Conservation (phyloP, 2,329 filamentous ascomycete species). For the Mollisia scopiformis region DNA sequence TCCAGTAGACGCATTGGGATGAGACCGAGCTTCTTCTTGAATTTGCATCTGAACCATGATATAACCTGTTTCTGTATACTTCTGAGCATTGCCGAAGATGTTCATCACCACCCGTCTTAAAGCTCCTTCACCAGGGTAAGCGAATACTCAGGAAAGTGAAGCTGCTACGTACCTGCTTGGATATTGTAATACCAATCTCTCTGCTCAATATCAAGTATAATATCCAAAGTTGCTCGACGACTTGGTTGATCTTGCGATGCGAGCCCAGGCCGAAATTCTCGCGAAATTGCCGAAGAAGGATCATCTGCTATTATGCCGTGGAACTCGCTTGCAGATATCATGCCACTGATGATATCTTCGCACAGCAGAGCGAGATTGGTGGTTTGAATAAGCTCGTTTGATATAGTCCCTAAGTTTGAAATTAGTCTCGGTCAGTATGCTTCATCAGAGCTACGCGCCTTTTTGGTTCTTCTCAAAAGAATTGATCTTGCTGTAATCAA, state of each 20-base stretch:
- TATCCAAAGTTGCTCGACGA: slow-evolving; percentile 16
- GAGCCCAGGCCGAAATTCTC: not conserved
- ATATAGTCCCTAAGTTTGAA: slow-evolving; percentile 20
- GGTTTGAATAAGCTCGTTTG: slow-evolving; percentile 31
- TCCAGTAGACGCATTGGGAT: not conserved
- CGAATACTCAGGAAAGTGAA: not conserved
- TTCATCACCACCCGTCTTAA: slow-evolving; percentile 56
- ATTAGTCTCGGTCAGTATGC: not conserved
- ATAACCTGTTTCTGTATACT: slow-evolving; percentile 57
- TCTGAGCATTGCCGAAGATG: slow-evolving; percentile 61
- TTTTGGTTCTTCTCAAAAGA: slow-evolving; percentile 34
- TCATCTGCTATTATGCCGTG: slow-evolving; percentile 18
- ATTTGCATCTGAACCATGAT: slow-evolving; percentile 45
- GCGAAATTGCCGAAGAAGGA: slow-evolving; percentile 4
- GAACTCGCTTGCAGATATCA: slow-evolving; percentile 33
- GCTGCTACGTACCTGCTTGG: slow-evolving; percentile 24
- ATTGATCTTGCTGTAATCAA: slow-evolving; percentile 59
- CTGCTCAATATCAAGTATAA: slow-evolving; percentile 34
- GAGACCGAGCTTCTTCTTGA: slow-evolving; percentile 1
- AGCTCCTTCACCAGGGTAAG: slow-evolving; percentile 17
- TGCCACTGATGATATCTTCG: slow-evolving; percentile 34
- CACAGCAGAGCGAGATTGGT: slow-evolving; percentile 34
- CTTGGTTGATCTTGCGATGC: too few relatives aligned
- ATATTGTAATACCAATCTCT: slow-evolving; percentile 33
- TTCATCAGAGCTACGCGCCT: slow-evolving; percentile 12